Evolutionary conservation across 306 rosid species (phyloP), one percentile per base, ranked within the genome.

Genomic region (Morella rubra): DNA sequence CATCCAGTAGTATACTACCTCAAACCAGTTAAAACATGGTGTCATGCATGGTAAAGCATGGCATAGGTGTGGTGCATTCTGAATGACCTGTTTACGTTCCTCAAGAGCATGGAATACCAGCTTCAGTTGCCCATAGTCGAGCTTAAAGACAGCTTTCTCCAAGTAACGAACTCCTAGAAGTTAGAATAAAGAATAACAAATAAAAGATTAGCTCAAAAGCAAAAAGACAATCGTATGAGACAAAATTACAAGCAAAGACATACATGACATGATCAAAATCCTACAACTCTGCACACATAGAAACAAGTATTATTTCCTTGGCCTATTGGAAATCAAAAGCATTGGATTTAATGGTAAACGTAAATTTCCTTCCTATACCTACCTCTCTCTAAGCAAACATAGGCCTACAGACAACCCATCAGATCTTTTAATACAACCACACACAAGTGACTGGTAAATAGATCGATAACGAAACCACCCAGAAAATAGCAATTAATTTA

Each of bases 11-110:
- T 96, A 96, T 37, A 96, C 87, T 24, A 84, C 93, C 79, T 96
- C 99, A 80, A 96, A 92, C 98, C 97, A 96, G 80, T 84, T 86
- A 84, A 89, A 91, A 85, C 99, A 96, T 6, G 99, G 99, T 9
- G 98, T 96, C 99, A 96, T 96, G 81, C 99, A 96, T 18, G 99
- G 98, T 85, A 96, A 85, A 80, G 98, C 91, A 80, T 96, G 93
- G 80, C 99, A 96, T 74, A 96, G 90, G 86, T 96, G 99, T 40
- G 98, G 99, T 70, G 98, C 99, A 84, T 96, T 92, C 19, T 93
- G 96, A 77, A 96, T 96, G 76, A 89, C 85, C 89, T 85, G 97
- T 77, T 91, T 93, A 71, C 99, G 98, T 86, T 96, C 99, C 81
- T 85, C 91, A 41, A 96, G 99, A 51, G 99, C 99, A 81, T 91